Base-by-base conservation (phyloP, 495 filamentous ascomycete genomes). In the Neurospora pannonica region DNA sequence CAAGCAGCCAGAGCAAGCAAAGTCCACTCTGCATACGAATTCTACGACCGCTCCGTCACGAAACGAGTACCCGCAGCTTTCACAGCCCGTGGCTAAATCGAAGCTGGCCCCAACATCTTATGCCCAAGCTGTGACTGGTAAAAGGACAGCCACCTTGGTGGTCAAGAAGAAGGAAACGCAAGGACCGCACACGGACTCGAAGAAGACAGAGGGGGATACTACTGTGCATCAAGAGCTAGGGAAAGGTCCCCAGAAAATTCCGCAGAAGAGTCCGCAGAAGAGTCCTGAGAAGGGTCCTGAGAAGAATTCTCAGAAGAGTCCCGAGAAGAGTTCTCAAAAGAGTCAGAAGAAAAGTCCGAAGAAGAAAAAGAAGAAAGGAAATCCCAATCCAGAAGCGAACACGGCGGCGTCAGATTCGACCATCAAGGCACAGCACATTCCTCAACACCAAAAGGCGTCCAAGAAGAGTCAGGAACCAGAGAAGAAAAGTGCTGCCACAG, bases 81-180 rank as follows among this genome's bases (percentile, higher is more conserved):
- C 54, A 28, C 54, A 34, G 7, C 13, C 15, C 7, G 54, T 67
- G 28, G 28, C 54, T 17, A 34, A 67, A 19, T 2, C 28, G 28
- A 34, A 34, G 15, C 28, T 67, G 13, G 28, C 28, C 2, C 28
- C 54, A 67, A 9, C 3, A 21, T 69, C 38, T 70, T 72, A 72
- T 28, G 71, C 71, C 19, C 71, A 72, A 72, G 71, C 42, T 60
- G 39, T 48, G 17, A 38, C 43, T 21, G 71, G 71, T 13, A 69
- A 67, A 48, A 67, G 54, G 24, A 34, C 28, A 67, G 6, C 54
- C 28, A 19, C 54, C 2, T 36, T 36, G 28, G 54, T 67, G 54
- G 3, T 19, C 15, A 36, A 31, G 13, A 67, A 34, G 54, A 17
- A 34, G 28, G 24, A 67, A 34, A 31, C 1, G 2, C 54, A 19